phyloP scores from a whole-genome alignment of 129 eudicot genomes.

The Lonicera japonica region DNA sequence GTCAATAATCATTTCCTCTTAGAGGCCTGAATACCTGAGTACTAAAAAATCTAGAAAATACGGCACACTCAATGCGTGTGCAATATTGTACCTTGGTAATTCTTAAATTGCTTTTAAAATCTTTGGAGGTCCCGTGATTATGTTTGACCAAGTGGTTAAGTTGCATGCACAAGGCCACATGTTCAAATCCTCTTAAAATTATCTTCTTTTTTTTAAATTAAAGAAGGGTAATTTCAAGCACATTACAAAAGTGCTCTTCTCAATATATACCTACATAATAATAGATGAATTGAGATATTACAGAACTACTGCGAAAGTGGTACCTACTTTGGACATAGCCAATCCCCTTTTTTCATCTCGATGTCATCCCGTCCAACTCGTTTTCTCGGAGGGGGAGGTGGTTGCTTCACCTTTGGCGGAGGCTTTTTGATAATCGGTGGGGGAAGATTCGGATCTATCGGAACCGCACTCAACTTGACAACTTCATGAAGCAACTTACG shows the following conservation, averaged over 20 bases:
- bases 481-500: constrained; percentile 87
- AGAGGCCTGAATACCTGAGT: no score
- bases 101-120: no score
- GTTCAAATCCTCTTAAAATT: no score
- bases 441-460: constrained; percentile 89
- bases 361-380: constrained; percentile 90
- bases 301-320: neutral
- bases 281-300: neutral
- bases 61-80: neutral
- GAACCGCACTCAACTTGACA: constrained; percentile 84
- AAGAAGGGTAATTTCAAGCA: no score
- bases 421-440: constrained; percentile 81
- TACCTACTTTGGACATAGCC: constrained; percentile 96
- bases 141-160: no score
- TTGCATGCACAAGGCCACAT: no score
- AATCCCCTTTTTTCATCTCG: constrained; percentile 97
- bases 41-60: no score
- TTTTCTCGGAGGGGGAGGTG: constrained; percentile 92
- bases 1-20: no score
- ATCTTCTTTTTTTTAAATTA: no score
- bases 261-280: no score
- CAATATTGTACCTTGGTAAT: neutral
- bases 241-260: no score
- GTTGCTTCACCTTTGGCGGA: constrained; percentile 94
- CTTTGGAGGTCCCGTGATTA: no score